These are phyloP conservation scores for Suillus lakei DNA, from an alignment of 768 basidiomycete genomes.

Conservation along the genomic window DNA sequence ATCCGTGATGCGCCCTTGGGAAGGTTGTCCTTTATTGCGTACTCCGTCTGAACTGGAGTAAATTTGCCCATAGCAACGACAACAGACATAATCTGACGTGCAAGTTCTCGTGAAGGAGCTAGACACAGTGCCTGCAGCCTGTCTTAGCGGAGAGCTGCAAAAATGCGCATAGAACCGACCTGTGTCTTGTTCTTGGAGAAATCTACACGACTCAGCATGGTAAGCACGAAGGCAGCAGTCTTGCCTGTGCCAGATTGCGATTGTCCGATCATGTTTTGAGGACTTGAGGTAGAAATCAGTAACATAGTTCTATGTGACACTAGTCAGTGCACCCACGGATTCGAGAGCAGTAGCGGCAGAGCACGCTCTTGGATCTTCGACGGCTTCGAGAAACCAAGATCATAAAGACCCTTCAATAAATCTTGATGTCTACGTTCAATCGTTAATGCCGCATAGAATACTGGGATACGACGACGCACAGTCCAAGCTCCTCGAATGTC, in stretches of 20 bases:
- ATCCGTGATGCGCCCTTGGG: conserved; percentile 67
- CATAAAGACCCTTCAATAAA: conserved; percentile 91
- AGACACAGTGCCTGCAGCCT: conserved; percentile 83
- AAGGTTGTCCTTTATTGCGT: conserved; percentile 90
- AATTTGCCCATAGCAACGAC: conserved; percentile 94
- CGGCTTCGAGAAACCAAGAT: conserved; percentile 95
- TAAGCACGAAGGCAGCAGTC: conserved; percentile 96
- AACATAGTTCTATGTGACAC: conserved; percentile 8
- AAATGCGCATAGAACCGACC: conserved; percentile 44
- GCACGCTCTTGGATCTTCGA: conserved; percentile 99
- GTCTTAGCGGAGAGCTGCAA: conserved; percentile 9
- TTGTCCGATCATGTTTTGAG: conserved; percentile 98
- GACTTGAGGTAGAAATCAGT: conserved; percentile 53
- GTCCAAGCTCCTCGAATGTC: conserved; percentile 92
- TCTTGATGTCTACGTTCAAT: conserved; percentile 66
- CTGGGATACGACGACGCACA: conserved; percentile 57
- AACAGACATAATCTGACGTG: conserved; percentile 97
- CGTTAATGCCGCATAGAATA: not conserved
- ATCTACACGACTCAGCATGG: conserved; percentile 95
- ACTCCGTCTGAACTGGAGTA: conserved; percentile 90
- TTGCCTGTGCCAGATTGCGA: conserved; percentile 99
- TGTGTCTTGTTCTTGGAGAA: conserved; percentile 83
- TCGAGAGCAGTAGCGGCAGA: conserved; percentile 83
- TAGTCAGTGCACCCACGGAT: conserved; percentile 67
- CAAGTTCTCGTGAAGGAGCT: conserved; percentile 96